phyloP scores from a whole-genome alignment of 352 stramenopile genomes.

The Phytophthora colocasiae region DNA sequence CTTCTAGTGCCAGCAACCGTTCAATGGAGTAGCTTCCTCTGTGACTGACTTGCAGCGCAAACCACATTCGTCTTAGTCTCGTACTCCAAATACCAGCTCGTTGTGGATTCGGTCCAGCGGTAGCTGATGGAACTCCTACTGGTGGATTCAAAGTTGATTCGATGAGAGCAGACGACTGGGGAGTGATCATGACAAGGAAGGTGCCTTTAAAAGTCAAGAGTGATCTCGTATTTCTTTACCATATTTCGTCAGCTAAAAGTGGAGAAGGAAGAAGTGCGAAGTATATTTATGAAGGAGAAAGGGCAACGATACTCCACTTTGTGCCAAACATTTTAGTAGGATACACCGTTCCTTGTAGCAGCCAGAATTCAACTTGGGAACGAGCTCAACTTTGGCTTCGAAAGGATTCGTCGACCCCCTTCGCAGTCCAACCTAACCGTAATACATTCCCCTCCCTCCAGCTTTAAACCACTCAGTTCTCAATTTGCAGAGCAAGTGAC shows the following conservation, averaged over 20 bases:
- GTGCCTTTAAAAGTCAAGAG: not conserved
- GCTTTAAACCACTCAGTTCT: constrained; percentile 1
- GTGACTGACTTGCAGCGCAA: constrained; percentile 21
- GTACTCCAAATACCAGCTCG: not conserved
- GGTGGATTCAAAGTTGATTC: not conserved
- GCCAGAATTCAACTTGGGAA: not conserved
- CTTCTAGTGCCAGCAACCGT: constrained; percentile 29
- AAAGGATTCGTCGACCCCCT: not conserved
- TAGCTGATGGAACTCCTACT: not conserved
- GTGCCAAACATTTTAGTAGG: not conserved
- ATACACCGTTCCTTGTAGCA: not conserved
- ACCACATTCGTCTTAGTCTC: not conserved
- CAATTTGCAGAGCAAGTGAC: constrained; percentile 16
- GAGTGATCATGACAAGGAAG: not conserved
- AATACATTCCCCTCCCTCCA: not conserved
- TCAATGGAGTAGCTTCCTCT: constrained; percentile 40
- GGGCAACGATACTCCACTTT: no score
- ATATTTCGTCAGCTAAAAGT: not conserved
- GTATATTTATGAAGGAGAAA: no score
- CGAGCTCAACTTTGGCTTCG: not conserved
- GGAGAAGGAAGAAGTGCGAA: not conserved
- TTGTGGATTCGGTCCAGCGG: not conserved
- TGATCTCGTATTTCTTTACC: not conserved
- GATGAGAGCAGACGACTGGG: not conserved
- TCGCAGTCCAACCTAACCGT: constrained; percentile 11